Evolutionary conservation across 2,329 filamentous ascomycete species (phyloP), one percentile per base, ranked within the genome.

Genomic region (Parasarocladium wereldwijsianum): DNA sequence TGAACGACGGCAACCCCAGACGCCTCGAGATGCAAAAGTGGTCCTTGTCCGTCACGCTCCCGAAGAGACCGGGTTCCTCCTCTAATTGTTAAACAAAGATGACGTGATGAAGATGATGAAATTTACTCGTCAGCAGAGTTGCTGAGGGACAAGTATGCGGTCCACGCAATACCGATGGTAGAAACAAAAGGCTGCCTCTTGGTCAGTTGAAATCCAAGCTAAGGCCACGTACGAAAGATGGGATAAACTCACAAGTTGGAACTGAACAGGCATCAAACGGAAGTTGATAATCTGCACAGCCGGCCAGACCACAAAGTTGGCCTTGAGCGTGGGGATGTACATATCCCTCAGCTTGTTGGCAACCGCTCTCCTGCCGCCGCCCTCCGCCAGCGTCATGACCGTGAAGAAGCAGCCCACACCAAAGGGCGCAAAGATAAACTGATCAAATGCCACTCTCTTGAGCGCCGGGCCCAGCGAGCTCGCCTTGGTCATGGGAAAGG

Each of bases 211-310:
- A 13, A n/a, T 5, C 16, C n/a, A 5, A 17, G 8, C n/a, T 4
- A n/a, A n/a, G n/a, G n/a, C n/a, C n/a, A n/a, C n/a, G 5, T 5
- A 6, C 15, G 7, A 18, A 18, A 6, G 15, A 8, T 5, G 8
- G 16, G n/a, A 18, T 18, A 10, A 10, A 70, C 84, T 65, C 59
- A 94, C 86, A 55, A 98, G 79, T 55, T 98, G 90, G 53, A 90
- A 93, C 50, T 93, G 86, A 31, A 96, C 77, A 10, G 90, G 90
- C 64, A 98, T 84, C 42, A 96, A 51, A 17, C 87, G 72, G 60
- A 98, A 98, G 62, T 98, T 98, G 58, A 98, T 70, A 38, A 96
- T 76, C 59, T 98, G 90, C 25, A 98, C 90, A 5, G 81, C 73
- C 15, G 90, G 90, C 90, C 90, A 98, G 15, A 98, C 70, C 43